phyloP scores from a whole-genome alignment of 345 rosid species.

The Hibiscus syriacus region DNA sequence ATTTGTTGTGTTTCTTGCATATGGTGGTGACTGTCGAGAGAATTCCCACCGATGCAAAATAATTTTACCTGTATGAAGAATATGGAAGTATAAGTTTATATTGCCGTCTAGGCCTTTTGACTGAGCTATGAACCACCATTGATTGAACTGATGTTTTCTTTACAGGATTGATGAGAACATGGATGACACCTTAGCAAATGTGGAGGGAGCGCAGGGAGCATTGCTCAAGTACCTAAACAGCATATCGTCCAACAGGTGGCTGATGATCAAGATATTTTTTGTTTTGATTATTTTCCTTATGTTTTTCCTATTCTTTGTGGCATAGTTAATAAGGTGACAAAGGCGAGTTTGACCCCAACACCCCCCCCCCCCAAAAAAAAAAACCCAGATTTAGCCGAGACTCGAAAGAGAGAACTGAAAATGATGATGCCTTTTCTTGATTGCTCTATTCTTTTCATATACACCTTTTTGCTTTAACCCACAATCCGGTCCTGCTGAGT shows the following conservation, averaged over 20 bases:
- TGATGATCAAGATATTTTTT: slow-evolving; percentile 8
- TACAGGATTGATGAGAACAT: slow-evolving; percentile 10
- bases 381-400: neutral
- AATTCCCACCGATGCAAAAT: no score
- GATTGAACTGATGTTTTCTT: neutral
- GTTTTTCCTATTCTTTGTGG: slow-evolving; percentile 9
- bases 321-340: slow-evolving; percentile 7
- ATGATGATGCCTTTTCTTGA: neutral
- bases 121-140: neutral
- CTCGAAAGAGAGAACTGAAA: neutral
- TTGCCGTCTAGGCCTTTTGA: neutral
- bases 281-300: slow-evolving; percentile 4
- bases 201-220: slow-evolving; percentile 8
- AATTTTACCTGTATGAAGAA: no score
- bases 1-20: no score
- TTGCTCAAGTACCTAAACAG: no score
- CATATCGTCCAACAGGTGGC: slow-evolving; percentile 8
- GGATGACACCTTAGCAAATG: no score
- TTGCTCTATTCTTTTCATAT: neutral
- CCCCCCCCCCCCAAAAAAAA: no score
- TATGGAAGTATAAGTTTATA: no score
- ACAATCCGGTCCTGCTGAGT: neutral
- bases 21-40: no score
- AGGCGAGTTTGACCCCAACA: neutral
- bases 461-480: neutral